These are phyloP conservation scores for Stephanodiscus triporus DNA, from an alignment of 108 stramenopile species.

Conservation along the genomic window DNA sequence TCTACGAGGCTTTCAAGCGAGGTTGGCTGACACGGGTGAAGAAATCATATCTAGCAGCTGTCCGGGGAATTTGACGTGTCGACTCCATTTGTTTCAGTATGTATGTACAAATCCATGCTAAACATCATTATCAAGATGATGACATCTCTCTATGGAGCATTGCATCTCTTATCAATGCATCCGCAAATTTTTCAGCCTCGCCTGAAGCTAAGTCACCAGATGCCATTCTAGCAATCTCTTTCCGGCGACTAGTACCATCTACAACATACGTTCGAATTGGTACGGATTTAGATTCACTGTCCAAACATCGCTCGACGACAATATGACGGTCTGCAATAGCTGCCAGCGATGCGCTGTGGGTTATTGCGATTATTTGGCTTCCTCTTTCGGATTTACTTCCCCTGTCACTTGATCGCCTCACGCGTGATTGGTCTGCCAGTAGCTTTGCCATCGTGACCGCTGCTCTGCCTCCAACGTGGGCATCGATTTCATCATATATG, in stretches of 20 bases:
- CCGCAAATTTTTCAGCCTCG: conserved; percentile 80
- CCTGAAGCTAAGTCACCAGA: conserved; percentile 73
- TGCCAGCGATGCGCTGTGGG: conserved; percentile 82
- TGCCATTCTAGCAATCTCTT: conserved; percentile 84
- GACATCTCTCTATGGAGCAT: conserved; percentile 35
- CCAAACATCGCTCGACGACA: conserved; percentile 57
- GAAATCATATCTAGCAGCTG: conserved; percentile 14
- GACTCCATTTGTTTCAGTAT: too few relatives aligned
- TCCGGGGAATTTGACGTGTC: too few relatives aligned
- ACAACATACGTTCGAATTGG: conserved; percentile 47
- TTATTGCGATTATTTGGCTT: conserved; percentile 77
- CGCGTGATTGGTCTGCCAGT: conserved; percentile 64
- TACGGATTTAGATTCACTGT: conserved; percentile 9
- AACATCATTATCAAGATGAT: neutral
- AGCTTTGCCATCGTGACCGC: conserved; percentile 80
- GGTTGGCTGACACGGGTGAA: conserved; percentile 25
- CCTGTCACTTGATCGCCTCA: conserved; percentile 1
- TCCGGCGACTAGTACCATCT: conserved; percentile 54
- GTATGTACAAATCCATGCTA: neutral
- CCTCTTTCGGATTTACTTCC: conserved; percentile 6
- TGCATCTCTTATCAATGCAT: conserved; percentile 74
- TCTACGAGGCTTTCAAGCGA: conserved; percentile 61
- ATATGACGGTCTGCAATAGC: conserved; percentile 78
- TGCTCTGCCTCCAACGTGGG: conserved; percentile 85
- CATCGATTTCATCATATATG: conserved; percentile 88